Conservation (phyloP, 2,329 filamentous ascomycete species). For the Sporothrix inflata region DNA sequence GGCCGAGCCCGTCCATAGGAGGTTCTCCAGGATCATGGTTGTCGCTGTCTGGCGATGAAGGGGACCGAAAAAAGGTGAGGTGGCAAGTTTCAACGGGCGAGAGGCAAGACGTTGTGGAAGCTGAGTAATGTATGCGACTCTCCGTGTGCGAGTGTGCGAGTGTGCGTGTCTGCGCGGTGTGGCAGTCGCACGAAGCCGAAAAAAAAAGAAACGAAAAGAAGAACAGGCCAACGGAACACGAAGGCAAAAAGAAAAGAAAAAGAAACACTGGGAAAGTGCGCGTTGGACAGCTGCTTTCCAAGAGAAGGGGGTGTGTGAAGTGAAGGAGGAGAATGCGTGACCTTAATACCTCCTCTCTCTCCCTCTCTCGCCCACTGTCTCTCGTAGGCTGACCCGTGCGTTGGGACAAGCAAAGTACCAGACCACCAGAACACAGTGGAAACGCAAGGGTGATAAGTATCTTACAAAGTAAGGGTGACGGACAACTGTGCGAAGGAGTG, state of each 20-base stretch:
- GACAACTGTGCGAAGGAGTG: background rate
- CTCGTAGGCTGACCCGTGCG: slow-evolving; percentile 1
- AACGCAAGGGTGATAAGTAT: background rate
- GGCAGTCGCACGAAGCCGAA: background rate
- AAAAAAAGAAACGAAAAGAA: background rate
- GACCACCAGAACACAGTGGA: background rate
- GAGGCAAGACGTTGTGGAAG: background rate
- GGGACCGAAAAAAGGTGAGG: background rate
- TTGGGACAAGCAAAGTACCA: background rate
- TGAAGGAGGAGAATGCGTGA: slow-evolving; percentile 6
- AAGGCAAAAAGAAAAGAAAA: background rate
- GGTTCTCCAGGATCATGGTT: slow-evolving; percentile 22
- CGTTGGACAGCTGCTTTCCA: slow-evolving; percentile 6
- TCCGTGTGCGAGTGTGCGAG: background rate
- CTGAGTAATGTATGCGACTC: background rate
- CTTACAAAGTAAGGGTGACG: too few relatives aligned
- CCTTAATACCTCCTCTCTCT: slow-evolving; percentile 7
- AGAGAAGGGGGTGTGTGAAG: background rate
- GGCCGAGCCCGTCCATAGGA: slow-evolving; percentile 16
- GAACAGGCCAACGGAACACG: background rate
- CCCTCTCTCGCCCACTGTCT: background rate
- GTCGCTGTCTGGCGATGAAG: background rate
- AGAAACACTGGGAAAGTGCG: background rate
- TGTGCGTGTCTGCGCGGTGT: background rate
- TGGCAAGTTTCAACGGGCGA: background rate